Conservation (phyloP, 805 yeast genomes). For the Zygoascus ofunaensis region DNA sequence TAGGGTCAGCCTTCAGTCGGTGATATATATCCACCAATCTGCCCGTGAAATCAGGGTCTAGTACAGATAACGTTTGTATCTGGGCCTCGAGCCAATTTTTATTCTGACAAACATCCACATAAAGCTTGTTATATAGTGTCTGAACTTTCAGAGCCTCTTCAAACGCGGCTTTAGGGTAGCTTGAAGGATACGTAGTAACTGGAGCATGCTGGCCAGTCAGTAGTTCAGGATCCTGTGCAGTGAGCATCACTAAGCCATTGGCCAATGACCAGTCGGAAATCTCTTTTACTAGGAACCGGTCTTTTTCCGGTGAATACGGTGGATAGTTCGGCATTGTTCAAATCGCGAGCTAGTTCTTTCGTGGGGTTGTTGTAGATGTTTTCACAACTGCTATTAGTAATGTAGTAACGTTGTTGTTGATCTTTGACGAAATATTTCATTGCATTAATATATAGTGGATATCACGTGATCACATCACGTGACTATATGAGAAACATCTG, state of each 20-base stretch:
- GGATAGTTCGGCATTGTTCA: constrained; percentile 7
- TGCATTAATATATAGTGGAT: no score
- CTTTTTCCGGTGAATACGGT: constrained; percentile 11
- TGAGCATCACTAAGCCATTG: constrained; percentile 78
- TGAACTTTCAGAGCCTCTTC: constrained; percentile 60
- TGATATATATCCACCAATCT: constrained; percentile 54
- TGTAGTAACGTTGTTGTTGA: no score
- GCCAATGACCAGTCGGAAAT: constrained; percentile 68
- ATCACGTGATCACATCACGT: no score
- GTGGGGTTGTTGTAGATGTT: no score
- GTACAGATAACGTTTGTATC: constrained; percentile 35
- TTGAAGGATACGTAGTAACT: constrained; percentile 83
- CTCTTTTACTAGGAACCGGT: constrained; percentile 8
- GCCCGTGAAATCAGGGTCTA: constrained; percentile 75
- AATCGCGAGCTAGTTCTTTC: no score
- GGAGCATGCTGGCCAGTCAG: constrained; percentile 62
- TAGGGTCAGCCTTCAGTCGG: constrained; percentile 32
- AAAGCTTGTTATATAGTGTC: constrained; percentile 58
- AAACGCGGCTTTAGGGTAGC: constrained; percentile 64
- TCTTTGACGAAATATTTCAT: no score
- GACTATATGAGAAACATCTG: no score
- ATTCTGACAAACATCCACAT: constrained; percentile 53
- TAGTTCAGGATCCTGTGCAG: constrained; percentile 43
- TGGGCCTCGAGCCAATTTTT: constrained; percentile 54
- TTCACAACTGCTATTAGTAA: no score